Conservation (phyloP, 2,329 filamentous ascomycete species). For the Arthrocladium fulminans region DNA sequence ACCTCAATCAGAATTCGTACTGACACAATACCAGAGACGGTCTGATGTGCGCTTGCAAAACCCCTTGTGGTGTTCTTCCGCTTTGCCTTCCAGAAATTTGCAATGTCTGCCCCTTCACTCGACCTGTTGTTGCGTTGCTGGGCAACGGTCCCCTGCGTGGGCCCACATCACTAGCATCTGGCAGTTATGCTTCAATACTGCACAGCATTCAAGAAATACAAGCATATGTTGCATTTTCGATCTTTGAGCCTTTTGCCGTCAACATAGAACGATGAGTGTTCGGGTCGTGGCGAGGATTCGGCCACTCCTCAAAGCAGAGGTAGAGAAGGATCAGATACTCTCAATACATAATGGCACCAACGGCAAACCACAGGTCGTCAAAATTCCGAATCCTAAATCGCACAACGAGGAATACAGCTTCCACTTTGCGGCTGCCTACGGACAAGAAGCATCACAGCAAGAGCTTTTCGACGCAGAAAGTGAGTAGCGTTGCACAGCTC, state of each 20-base stretch:
- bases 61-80: too few species aligned
- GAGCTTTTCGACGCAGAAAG: constrained; percentile 83
- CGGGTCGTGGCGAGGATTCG: constrained; percentile 85
- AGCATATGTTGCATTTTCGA: neutral
- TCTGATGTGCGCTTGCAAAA: too few species aligned
- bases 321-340: constrained; percentile 81
- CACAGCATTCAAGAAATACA: neutral
- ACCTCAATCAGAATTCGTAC: too few species aligned
- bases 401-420: constrained; percentile 86
- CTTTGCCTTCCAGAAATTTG: too few species aligned
- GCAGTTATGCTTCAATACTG: too few species aligned
- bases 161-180: too few species aligned
- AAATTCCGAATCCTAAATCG: constrained; percentile 91
- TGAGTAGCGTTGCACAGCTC: constrained; percentile 33
- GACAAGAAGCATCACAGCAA: constrained; percentile 69
- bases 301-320: constrained; percentile 75
- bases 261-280: constrained; percentile 39
- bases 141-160: too few species aligned
- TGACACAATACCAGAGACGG: too few species aligned
- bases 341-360: constrained; percentile 52
- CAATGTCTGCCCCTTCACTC: too few species aligned
- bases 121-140: neutral
- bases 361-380: constrained; percentile 57
- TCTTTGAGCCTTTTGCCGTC: neutral
- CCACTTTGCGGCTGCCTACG: constrained; percentile 89